Base-by-base conservation (phyloP, 2,329 filamentous ascomycete species). In the Epichloe sylvatica region DNA sequence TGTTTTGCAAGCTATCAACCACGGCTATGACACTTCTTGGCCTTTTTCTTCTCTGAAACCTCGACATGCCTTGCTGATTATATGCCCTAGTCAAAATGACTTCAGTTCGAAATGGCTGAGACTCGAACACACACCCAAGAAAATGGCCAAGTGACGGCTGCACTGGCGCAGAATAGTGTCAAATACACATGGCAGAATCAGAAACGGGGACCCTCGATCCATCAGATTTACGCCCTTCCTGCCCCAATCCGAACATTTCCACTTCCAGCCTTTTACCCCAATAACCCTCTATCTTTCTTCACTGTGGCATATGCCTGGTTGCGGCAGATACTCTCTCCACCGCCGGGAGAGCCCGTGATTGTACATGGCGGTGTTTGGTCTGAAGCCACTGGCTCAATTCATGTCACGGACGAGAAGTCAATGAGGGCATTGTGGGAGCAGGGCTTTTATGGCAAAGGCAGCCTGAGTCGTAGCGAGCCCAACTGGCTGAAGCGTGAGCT, bases 391-490 rank as follows among this genome's bases (percentile, higher is more conserved):
- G 80, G 83, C 33, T 92, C 89, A 0, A 77, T 98, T 15, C 87
- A 95, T 62, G 75, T 98, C 50, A 87, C 80, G 17, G 84, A 96
- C 63, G 72, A 80, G 25, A 73, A 75, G 49, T 83, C 87, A 3
- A 83, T 94, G 54, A 76, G 84, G 49, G 87, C 83, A 1, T 68
- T 98, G 23, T 98, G 94, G 92, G 86, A 95, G 66, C 87, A 94
- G 70, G 92, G 92, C 5, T 98, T 98, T 68, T 98, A 91, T 66
- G 94, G 94, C 45, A 96, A 96, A 66, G 92, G 92, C 42, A 91
- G 74, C 58, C 71, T 97, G 51, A 96, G 90, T 70, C 81, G 94
- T 59, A 96, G 90, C 72, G 91, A 98, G 64, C 91, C 91, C 3
- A 92, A 82, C 57, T 98, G 92, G 92, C 67, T 95, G 46, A 85